Conservation (phyloP, 257 asterid genomes). For the Gentiana macrophylla region DNA sequence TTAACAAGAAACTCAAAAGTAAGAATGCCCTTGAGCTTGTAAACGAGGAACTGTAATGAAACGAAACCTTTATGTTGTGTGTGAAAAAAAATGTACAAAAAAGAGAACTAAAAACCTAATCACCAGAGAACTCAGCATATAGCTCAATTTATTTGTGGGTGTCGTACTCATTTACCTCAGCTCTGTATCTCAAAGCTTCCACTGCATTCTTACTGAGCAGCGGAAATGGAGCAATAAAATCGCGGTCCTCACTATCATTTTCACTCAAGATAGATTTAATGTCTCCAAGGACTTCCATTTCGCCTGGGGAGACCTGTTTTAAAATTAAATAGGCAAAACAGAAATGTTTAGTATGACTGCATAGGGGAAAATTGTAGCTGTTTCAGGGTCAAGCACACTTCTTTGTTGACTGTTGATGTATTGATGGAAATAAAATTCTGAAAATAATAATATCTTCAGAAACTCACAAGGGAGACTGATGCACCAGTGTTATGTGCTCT, state of each 20-base stretch:
- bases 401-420: no score
- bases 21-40: background rate
- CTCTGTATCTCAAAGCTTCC: conserved; percentile 87
- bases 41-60: background rate
- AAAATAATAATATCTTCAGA: conserved; percentile 4
- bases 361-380: no score
- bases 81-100: background rate
- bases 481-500: conserved; percentile 93
- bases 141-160: background rate
- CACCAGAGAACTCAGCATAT: no score
- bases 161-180: conserved; percentile 51
- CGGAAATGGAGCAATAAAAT: conserved; percentile 84
- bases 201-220: conserved; percentile 75
- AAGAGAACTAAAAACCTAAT: background rate
- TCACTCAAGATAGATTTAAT: conserved; percentile 69
- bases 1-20: background rate
- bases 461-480: conserved; percentile 85
- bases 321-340: background rate
- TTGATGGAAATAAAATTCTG: no score
- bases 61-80: no score
- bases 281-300: conserved; percentile 63
- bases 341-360: no score
- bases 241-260: conserved; percentile 45
- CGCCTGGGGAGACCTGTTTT: conserved; percentile 65
- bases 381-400: no score